phyloP scores from a whole-genome alignment of 1,284 basidiomycete genomes.

The Mycena sp. region DNA sequence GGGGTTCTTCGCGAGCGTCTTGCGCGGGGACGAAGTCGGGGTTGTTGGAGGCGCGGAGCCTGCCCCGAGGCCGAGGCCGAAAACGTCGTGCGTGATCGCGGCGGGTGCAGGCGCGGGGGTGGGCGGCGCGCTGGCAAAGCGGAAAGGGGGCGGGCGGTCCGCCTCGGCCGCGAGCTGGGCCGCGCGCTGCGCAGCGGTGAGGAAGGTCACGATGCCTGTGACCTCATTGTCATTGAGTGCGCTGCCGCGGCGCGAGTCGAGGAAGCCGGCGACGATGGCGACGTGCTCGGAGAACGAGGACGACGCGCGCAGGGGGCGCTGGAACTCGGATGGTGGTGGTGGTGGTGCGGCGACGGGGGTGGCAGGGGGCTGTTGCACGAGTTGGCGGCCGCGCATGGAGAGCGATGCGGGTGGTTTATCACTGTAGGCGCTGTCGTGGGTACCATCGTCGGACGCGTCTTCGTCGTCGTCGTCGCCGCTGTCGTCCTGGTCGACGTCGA shows the following conservation, averaged over 20 bases:
- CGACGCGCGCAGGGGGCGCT: conserved; percentile 28
- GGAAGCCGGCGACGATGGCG: conserved; percentile 54
- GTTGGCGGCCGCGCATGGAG: conserved; percentile 44
- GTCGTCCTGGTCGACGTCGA: conserved; percentile 31
- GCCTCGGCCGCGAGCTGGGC: conserved; percentile 29
- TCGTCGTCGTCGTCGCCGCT: conserved; percentile 28
- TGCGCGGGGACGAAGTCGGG: conserved; percentile 48
- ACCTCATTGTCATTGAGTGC: conserved; percentile 59
- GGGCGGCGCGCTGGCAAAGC: conserved; percentile 56
- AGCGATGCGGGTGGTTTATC: conserved; percentile 33
- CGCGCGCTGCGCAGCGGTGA: too few relatives aligned
- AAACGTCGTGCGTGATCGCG: conserved; percentile 41
- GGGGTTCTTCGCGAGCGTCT: conserved; percentile 70
- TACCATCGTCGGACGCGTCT: conserved; percentile 16
- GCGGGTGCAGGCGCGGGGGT: conserved; percentile 55
- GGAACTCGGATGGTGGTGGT: background rate
- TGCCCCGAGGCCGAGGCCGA: conserved; percentile 35
- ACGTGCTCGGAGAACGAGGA: conserved; percentile 48
- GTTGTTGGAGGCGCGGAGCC: conserved; percentile 36
- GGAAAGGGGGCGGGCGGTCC: conserved; percentile 60
- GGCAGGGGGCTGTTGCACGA: conserved; percentile 27
- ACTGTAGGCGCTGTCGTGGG: conserved; percentile 10
- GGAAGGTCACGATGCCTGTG: conserved; percentile 62
- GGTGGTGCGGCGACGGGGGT: background rate
- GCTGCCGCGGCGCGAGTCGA: conserved; percentile 54